Base-by-base conservation (phyloP, 2,329 filamentous ascomycete genomes). In the Coniella lustricola region DNA sequence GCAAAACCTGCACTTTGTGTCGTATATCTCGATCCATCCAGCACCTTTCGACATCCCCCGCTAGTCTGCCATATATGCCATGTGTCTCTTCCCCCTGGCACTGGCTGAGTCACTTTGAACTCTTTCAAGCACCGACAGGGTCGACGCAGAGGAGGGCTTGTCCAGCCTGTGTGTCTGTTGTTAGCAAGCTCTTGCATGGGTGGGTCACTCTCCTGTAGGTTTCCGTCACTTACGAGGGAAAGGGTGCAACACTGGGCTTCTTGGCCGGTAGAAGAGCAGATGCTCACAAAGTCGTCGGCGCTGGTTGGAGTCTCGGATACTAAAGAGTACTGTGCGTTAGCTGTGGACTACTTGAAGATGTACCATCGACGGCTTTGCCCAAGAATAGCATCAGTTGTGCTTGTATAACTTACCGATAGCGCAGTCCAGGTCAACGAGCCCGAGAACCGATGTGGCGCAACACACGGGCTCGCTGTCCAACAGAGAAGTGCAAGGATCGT, bases 391-490 rank as follows among this genome's bases (percentile, higher is more conserved):
- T 12, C 25, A 18, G 7, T 4, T 8, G 5, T 2, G 8, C 22
- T 38, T 38, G 1, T 10, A 9, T 31, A 12, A 29, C 38, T 41
- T 41, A 51, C 49, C 45, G 12, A 35, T 45, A 3, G 7, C 17
- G 49, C 49, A 51, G n/a, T 18, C 14, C 36, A 51, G 36, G 36
- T 37, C 40, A 5, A 25, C 17, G 33, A 51, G 3, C 2, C 20
- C 40, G 32, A 25, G 29, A 17, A 51, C 45, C 16, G 25, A n/a
- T 8, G 40, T 13, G 2, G 45, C 38, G 32, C 49, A 51, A 40
- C 49, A 51, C 16, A 44, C 17, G 20, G 16, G 14, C 4, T 8
- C 4, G 35, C 34, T 44, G 8, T 21, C 16, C n/a, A 41, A n/a
- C 5, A 25, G 16, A 3, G n/a, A 17, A 10, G 1, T 16, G 48